These are phyloP conservation scores for Diplodia seriata DNA, from an alignment of 2,329 filamentous ascomycete species.

Conservation along the genomic window DNA sequence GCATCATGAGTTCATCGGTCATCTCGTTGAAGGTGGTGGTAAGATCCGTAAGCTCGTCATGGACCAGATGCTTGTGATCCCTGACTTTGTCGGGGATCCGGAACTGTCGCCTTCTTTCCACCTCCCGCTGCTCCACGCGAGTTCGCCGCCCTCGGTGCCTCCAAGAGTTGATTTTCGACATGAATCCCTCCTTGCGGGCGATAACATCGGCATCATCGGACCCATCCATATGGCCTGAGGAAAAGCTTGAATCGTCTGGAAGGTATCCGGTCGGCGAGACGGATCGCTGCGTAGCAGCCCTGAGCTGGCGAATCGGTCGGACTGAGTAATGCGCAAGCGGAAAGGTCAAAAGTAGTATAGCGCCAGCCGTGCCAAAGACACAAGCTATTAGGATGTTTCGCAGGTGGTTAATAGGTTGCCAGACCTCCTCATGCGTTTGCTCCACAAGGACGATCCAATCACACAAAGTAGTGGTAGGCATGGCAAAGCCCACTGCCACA, in stretches of 20 bases:
- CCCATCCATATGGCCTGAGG: constrained; percentile 51
- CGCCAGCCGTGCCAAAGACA: constrained; percentile 80
- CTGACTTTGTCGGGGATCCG: constrained; percentile 85
- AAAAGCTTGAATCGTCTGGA: constrained; percentile 48
- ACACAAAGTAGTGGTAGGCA: constrained; percentile 70
- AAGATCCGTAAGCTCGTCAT: constrained; percentile 84
- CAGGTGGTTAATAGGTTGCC: constrained; percentile 75
- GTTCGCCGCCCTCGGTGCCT: constrained; percentile 41
- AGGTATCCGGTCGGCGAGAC: constrained; percentile 69
- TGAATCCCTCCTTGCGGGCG: constrained; percentile 56
- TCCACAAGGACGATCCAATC: constrained; percentile 87
- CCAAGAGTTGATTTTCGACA: constrained; percentile 47
- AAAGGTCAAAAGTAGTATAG: constrained; percentile 73
- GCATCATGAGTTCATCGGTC: constrained; percentile 86
- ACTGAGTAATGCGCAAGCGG: constrained; percentile 85
- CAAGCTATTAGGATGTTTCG: constrained; percentile 82
- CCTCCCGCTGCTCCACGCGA: constrained; percentile 48
- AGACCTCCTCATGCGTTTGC: constrained; percentile 75
- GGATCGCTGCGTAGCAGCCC: constrained; percentile 75
- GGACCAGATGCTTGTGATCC: constrained; percentile 75
- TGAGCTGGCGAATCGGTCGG: constrained; percentile 77
- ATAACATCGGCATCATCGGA: constrained; percentile 55
- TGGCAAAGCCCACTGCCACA: constrained; percentile 83
- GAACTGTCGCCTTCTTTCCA: constrained; percentile 64
- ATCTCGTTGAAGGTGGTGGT: constrained; percentile 90